Percentiles rank a stretch among this genome's conserved stretches.
Conservation (phyloP, 1,139 yeast genomes). For the Saccharomyces hybrid region DNA sequence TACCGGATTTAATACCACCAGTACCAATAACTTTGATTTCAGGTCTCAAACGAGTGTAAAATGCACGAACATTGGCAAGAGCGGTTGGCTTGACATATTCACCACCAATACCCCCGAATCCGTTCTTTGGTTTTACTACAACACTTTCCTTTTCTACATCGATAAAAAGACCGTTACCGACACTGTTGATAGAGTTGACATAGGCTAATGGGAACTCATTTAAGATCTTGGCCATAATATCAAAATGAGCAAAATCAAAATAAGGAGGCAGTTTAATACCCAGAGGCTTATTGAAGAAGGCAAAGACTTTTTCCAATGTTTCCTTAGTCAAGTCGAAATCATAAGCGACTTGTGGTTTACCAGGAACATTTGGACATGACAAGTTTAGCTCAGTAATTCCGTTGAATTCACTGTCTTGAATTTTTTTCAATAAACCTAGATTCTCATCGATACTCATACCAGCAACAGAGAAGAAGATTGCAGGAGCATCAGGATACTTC, state of each 20-base stretch:
- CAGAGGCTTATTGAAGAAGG: conserved; percentile 25
- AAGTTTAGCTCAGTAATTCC: conserved; percentile 26
- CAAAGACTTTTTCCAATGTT: conserved; percentile 40
- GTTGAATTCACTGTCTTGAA: conserved; percentile 22
- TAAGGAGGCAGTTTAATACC: conserved; percentile 29
- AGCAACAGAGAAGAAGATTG: conserved; percentile 25
- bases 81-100: conserved; percentile 30
- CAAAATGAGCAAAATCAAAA: conserved; percentile 29
- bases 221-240: conserved; percentile 21
- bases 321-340: conserved; percentile 46
- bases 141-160: conserved; percentile 24
- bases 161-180: conserved; percentile 27
- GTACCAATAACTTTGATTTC: conserved; percentile 26
- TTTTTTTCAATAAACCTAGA: conserved; percentile 15
- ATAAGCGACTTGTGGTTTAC: conserved; percentile 47
- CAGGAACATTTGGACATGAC: conserved; percentile 31
- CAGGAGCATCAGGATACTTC: conserved; percentile 11
- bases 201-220: conserved; percentile 25
- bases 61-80: conserved; percentile 28
- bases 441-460: conserved; percentile 28
- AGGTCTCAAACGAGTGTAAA: conserved; percentile 26
- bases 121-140: conserved; percentile 27
- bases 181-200: conserved; percentile 26
- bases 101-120: conserved; percentile 30
- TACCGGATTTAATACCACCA: conserved; percentile 27